Evolutionary conservation across 2,329 filamentous ascomycete genomes (phyloP).

Genomic region (Diaporthe sp.): DNA sequence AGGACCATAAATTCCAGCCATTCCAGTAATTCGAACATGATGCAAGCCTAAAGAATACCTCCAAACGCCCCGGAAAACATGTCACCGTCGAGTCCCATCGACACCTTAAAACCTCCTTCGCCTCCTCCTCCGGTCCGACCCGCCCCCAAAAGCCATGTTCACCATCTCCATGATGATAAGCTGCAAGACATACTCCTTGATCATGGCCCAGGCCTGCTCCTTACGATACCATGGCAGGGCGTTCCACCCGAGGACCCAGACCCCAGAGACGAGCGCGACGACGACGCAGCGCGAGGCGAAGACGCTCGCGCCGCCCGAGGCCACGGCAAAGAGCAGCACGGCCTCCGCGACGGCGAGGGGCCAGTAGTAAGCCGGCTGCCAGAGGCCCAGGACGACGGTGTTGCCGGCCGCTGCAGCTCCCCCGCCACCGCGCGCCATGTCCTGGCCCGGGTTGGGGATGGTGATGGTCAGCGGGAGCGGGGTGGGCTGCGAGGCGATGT

Average conservation of each 20-base stretch:
- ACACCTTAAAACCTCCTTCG: conserved; percentile 22
- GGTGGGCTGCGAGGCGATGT: conserved; percentile 32
- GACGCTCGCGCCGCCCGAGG: neutral
- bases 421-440: neutral
- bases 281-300: conserved; percentile 13
- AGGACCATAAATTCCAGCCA: no score
- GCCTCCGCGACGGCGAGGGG: conserved; percentile 28
- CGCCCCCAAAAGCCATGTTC: conserved; percentile 34
- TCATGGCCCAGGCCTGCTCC: conserved; percentile 36
- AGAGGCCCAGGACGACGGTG: conserved; percentile 33
- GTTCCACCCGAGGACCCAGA: conserved; percentile 38
- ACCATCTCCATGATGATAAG: conserved; percentile 39
- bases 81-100: neutral
- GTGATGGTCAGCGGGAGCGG: conserved; percentile 35
- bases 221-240: conserved; percentile 37
- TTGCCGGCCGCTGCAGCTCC: neutral
- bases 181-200: conserved; percentile 37
- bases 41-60: neutral
- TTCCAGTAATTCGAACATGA: neutral
- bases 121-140: conserved; percentile 29
- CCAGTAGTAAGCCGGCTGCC: conserved; percentile 38
- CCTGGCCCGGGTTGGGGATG: conserved; percentile 28
- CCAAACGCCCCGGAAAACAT: neutral
- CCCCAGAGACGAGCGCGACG: neutral
- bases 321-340: conserved; percentile 32